Base-by-base conservation (phyloP, 805 yeast species). In the Saccharomycopsis amapae region DNA sequence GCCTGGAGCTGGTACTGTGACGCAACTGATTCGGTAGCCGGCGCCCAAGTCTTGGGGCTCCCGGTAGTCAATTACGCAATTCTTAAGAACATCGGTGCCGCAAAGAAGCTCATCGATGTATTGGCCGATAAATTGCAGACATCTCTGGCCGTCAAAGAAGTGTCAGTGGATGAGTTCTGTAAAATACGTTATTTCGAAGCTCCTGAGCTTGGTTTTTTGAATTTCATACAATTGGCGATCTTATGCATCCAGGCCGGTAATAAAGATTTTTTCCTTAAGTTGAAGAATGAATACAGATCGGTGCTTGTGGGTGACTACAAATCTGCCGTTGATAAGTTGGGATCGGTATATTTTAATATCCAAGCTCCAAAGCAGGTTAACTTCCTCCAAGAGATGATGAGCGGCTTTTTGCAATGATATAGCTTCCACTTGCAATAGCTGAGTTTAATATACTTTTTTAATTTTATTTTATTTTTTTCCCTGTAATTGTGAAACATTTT, bases 331-430 rank as follows among this genome's bases (percentile, higher is more conserved):
- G 75, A 69, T 36, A 69, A 66, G 44, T 62, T 85, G 49, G 95
- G 88, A 31, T 69, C 72, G 51, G 61, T 72, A 23, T 81, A 76
- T 59, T 85, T 82, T 56, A 76, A 74, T 10, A 75, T 85, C 49
- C 58, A 56, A 53, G 69, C 76, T 13, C 75, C 68, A 42, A 72
- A 69, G 44, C 79, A 73, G 51, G 64, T 64, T 1, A 81, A 81
- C 56, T 62, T 80, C 56, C 61, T 84, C 53, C 83, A 78, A 61
- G 81, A 78, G 54, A 68, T 90, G 71, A 85, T 93, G 95, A 75
- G 83, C 18, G 79, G 83, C 23, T 62, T 82, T 34, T 60, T 81
- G 40, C 42, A 49, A 35, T 44, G 31, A 3, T 36, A 17, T 20
- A 20, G n/a, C 26, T 2, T 36, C 19, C 24, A 9, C 15, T 3